Evolutionary conservation across 331 rosid species (phyloP).

Genomic region (Phaseolus coccineus): DNA sequence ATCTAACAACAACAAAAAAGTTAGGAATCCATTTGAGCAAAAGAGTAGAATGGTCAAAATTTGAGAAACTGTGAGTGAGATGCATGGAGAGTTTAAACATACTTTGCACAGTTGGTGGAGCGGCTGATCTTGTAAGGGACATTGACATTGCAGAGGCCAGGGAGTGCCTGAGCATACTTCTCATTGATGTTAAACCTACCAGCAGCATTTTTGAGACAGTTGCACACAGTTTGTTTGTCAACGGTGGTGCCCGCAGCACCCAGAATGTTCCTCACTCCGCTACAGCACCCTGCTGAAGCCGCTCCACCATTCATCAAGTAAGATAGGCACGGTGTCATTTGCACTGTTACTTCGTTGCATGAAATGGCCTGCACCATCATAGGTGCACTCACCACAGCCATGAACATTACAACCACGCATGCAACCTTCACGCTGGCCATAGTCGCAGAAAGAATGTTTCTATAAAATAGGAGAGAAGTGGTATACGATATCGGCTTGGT

Average conservation of each 20-base stretch:
- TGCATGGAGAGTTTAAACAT: no score
- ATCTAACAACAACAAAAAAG: no score
- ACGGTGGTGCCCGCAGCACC: slow-evolving; percentile 35
- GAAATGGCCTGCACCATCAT: slow-evolving; percentile 16
- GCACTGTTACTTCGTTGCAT: slow-evolving; percentile 23
- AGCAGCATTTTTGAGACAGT: slow-evolving; percentile 47
- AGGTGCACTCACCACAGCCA: slow-evolving; percentile 43
- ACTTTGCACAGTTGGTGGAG: slow-evolving; percentile 41
- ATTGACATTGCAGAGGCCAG: slow-evolving; percentile 45
- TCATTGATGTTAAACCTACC: neutral
- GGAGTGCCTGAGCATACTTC: slow-evolving; percentile 38
- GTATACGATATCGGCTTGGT: no score
- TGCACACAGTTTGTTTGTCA: slow-evolving; percentile 49
- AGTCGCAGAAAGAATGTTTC: neutral
- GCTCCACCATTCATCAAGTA: neutral
- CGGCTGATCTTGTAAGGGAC: slow-evolving; percentile 58
- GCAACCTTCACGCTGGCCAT: neutral
- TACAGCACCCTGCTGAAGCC: slow-evolving; percentile 34
- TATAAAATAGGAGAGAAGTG: neutral
- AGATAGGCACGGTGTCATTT: slow-evolving; percentile 27
- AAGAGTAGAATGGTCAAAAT: no score
- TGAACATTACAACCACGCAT: slow-evolving; percentile 44
- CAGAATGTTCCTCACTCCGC: slow-evolving; percentile 26
- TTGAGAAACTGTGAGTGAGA: no score
- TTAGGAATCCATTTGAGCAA: no score